phyloP scores from a whole-genome alignment of 2,329 filamentous ascomycete genomes.

The Scleromitrula shiraiana region DNA sequence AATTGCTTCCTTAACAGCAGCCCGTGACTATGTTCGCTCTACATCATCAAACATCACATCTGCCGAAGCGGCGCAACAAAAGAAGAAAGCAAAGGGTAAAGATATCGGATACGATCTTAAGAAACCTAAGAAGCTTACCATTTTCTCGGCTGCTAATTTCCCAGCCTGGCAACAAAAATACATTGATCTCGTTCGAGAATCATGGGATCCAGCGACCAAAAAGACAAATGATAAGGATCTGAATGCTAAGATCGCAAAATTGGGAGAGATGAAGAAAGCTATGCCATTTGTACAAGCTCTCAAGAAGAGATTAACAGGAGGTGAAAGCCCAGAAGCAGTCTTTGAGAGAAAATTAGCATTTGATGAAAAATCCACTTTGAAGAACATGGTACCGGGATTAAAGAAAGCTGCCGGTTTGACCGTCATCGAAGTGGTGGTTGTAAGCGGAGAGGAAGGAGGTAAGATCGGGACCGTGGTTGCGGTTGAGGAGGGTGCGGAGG shows the following conservation, averaged over 20 bases:
- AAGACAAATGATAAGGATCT: slow-evolving; percentile 73
- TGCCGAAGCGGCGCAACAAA: slow-evolving; percentile 73
- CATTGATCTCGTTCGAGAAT: slow-evolving; percentile 67
- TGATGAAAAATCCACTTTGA: slow-evolving; percentile 69
- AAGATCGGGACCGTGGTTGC: slow-evolving; percentile 51
- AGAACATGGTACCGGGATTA: slow-evolving; percentile 70
- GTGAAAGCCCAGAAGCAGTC: slow-evolving; percentile 58
- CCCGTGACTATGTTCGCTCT: slow-evolving; percentile 70
- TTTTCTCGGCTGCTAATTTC: slow-evolving; percentile 73
- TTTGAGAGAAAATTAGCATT: slow-evolving; percentile 81
- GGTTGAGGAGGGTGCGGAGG: slow-evolving; percentile 46
- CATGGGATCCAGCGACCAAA: slow-evolving; percentile 56
- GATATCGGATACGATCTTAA: slow-evolving; percentile 76
- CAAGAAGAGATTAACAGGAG: slow-evolving; percentile 72
- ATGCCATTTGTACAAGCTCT: slow-evolving; percentile 92
- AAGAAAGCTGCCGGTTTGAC: slow-evolving; percentile 67
- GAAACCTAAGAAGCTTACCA: slow-evolving; percentile 83
- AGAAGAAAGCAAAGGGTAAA: slow-evolving; percentile 93
- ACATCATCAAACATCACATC: slow-evolving; percentile 73
- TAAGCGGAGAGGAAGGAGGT: slow-evolving; percentile 60
- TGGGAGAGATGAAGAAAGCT: slow-evolving; percentile 89
- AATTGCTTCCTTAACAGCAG: slow-evolving; percentile 62
- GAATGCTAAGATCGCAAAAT: slow-evolving; percentile 69
- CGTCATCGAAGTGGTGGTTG: slow-evolving; percentile 62
- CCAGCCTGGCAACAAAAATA: slow-evolving; percentile 90